Conservation (phyloP, 169 alveolate genomes). For the Eimeria tenella region DNA sequence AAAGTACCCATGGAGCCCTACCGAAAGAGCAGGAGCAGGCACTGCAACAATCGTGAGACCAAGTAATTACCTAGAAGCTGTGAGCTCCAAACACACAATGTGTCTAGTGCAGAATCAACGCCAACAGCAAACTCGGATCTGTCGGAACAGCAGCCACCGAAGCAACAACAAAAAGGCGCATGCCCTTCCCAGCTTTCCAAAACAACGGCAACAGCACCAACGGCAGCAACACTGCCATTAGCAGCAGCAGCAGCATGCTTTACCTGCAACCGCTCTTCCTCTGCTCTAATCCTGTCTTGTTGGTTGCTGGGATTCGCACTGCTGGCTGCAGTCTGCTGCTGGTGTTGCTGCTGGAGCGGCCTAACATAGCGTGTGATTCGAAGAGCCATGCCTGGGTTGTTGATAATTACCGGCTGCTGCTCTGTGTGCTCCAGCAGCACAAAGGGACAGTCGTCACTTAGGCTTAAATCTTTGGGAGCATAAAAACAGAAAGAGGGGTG, state of each 20-base stretch:
- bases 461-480: constrained; percentile 83
- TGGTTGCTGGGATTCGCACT: constrained; percentile 26
- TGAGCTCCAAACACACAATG: too few relatives aligned
- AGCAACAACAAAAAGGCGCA: background rate
- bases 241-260: constrained; percentile 1
- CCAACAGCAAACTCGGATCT: background rate
- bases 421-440: constrained; percentile 90
- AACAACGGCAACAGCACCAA: background rate
- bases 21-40: background rate
- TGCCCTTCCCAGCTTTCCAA: background rate
- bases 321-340: background rate
- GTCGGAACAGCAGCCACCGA: background rate
- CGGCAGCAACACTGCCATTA: background rate
- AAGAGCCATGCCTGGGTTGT: constrained; percentile 90
- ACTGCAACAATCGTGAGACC: background rate
- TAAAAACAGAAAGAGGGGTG: constrained; percentile 85
- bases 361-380: constrained; percentile 86
- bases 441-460: constrained; percentile 88
- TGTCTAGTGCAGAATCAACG: too few relatives aligned
- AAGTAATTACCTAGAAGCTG: too few relatives aligned
- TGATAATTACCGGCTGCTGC: constrained; percentile 88
- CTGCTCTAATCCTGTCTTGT: constrained; percentile 20
- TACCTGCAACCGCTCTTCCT: constrained; percentile 52
- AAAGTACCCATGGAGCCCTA: constrained; percentile 80
- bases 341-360: constrained; percentile 69